Base-by-base conservation (phyloP, 257 asterid genomes). In the Salvia miltiorrhiza region DNA sequence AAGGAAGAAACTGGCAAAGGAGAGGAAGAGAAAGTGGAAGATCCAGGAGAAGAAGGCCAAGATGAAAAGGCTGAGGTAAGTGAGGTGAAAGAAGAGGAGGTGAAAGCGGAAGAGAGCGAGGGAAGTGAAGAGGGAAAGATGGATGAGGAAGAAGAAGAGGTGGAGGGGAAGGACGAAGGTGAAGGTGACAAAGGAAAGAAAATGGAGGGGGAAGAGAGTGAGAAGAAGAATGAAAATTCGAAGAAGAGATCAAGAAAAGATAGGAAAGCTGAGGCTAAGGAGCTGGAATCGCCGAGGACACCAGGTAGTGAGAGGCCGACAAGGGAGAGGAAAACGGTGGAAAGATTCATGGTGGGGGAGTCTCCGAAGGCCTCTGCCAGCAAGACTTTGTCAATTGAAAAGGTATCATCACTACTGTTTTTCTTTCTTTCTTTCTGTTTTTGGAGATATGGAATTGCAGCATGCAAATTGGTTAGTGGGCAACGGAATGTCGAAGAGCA, bases 301-400 rank as follows among this genome's bases (percentile, higher is more conserved):
- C 83, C 81, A 0, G 83, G 84, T 16, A 82, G 76, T 19, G 86
- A 84, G 30, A 82, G 98, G 80, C 97, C 98, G 1, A 80, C 90
- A 0, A 88, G 98, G 82, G 96, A 92, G 76, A 90, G 97, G 90
- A 92, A 86, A 72, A 81, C 79, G 3, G 97, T 92, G 33, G 96
- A 88, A 19, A 81, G 98, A 28, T 92, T 80, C 72, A 78, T 86
- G 50, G 91, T 77, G 75, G 74, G 64, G 23, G 74, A 80, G 49
- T 65, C 80, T 32, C 77, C 81, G 1, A 74, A 81, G 58, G 64
- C 63, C 12, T 67, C 90, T 35, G 77, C 82, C 3, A 76, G 75
- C 16, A 92, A 86, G 74, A 71, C 95, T 2, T 47, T 88, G 52
- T 69, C 98, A 3, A 83, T 92, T 70, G 91, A 81, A 76, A 90